These are phyloP conservation scores for Aurantiochytrium sp. DNA, from an alignment of 108 stramenopile species.

Conservation along the genomic window DNA sequence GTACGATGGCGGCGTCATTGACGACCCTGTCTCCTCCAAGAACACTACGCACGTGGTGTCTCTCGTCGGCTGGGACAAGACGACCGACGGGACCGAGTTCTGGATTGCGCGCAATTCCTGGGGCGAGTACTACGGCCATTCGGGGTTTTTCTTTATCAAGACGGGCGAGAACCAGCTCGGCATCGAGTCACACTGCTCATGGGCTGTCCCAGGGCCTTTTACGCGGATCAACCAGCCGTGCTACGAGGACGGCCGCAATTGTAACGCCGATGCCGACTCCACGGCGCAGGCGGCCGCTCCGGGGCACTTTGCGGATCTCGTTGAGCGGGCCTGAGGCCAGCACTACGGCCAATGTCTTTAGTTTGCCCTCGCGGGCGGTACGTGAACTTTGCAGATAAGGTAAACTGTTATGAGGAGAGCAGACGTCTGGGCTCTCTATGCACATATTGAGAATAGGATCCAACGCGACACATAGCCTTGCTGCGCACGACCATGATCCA, in stretches of 20 bases:
- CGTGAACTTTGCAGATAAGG: no score
- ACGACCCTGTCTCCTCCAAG: constrained; percentile 48
- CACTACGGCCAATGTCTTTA: no score
- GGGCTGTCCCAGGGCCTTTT: constrained; percentile 47
- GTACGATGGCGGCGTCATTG: constrained; percentile 68
- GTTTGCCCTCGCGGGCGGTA: no score
- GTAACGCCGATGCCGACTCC: not conserved
- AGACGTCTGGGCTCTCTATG: no score
- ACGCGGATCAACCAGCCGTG: not conserved
- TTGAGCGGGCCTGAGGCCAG: no score
- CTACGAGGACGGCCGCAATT: constrained; percentile 1
- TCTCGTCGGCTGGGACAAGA: constrained; percentile 85
- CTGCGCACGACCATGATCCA: no score
- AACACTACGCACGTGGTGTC: constrained; percentile 77
- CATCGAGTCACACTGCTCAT: constrained; percentile 70
- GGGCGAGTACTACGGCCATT: constrained; percentile 59
- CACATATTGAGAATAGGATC: no score
- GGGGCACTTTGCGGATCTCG: not conserved
- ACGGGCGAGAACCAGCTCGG: constrained; percentile 66
- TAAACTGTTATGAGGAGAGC: no score
- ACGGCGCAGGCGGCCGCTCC: not conserved
- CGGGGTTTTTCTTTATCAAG: constrained; percentile 66
- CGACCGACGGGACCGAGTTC: constrained; percentile 59
- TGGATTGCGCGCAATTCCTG: constrained; percentile 86
- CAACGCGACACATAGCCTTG: no score